Evolutionary conservation across 2,329 filamentous ascomycete species (phyloP).

Genomic region (Clonostachys rosea): DNA sequence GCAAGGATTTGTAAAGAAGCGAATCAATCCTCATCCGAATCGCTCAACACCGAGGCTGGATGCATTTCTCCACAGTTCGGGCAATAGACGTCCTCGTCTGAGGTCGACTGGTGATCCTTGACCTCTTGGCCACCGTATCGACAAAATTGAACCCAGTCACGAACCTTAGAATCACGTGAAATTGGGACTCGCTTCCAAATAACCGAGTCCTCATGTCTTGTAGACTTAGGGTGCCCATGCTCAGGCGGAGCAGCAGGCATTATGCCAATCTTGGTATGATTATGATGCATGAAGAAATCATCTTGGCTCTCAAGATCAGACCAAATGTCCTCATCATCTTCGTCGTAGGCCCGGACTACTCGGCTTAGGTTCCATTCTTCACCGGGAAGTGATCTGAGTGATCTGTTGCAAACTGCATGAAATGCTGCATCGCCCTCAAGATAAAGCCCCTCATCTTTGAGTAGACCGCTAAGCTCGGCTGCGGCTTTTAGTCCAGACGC

Average conservation of each 20-base stretch:
- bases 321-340: slow-evolving; percentile 13
- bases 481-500: slow-evolving; percentile 40
- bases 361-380: slow-evolving; percentile 28
- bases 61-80: slow-evolving; percentile 34
- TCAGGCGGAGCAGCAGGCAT: slow-evolving; percentile 35
- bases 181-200: slow-evolving; percentile 47
- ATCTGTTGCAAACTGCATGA: slow-evolving; percentile 27
- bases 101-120: slow-evolving; percentile 18
- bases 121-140: slow-evolving; percentile 29
- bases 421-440: slow-evolving; percentile 39
- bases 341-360: slow-evolving; percentile 39
- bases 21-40: too few relatives aligned
- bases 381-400: slow-evolving; percentile 32
- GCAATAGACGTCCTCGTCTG: slow-evolving; percentile 26
- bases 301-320: slow-evolving; percentile 12
- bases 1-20: too few relatives aligned
- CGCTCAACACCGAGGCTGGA: not conserved
- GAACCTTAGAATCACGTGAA: slow-evolving; percentile 28
- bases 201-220: slow-evolving; percentile 18
- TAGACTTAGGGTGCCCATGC: slow-evolving; percentile 33
- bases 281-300: slow-evolving; percentile 2
- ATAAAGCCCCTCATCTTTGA: slow-evolving; percentile 48
- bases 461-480: slow-evolving; percentile 42
- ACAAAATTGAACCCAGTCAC: slow-evolving; percentile 44
- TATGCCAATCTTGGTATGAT: slow-evolving; percentile 18